These are phyloP conservation scores for Rhipidocladum racemiflorum DNA, from an alignment of 176 grass and related monocot species.

Conservation along the genomic window DNA sequence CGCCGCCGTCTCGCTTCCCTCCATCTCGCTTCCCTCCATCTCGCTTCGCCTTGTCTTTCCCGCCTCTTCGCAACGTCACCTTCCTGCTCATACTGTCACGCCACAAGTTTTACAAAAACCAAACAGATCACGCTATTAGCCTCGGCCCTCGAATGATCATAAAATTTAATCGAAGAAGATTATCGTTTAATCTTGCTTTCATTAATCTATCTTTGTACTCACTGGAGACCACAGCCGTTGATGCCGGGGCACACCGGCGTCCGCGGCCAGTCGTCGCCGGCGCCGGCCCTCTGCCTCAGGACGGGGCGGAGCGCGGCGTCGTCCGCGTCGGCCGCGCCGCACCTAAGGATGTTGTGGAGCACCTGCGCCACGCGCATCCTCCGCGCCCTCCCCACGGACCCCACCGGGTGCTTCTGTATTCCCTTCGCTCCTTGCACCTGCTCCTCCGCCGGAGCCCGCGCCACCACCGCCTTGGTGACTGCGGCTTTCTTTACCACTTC, in stretches of 20 bases:
- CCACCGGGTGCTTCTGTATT: conserved; percentile 7
- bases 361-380: conserved; percentile 35
- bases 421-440: not conserved
- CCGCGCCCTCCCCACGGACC: conserved; percentile 20
- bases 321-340: conserved; percentile 31
- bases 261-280: not conserved
- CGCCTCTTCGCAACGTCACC: conserved; percentile 24
- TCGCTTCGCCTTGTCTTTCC: conserved; percentile 28
- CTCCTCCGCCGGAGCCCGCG: not conserved
- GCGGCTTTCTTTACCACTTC: not conserved
- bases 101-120: not conserved
- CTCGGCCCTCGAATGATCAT: not conserved
- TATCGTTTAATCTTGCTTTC: not conserved
- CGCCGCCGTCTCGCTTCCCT: not conserved
- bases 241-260: conserved; percentile 48
- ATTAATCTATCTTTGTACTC: not conserved
- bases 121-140: not conserved
- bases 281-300: not conserved
- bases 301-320: conserved; percentile 36
- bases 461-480: not conserved
- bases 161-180: not conserved
- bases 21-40: conserved; percentile 4
- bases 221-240: conserved; percentile 48
- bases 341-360: conserved; percentile 50
- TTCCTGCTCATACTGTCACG: conserved; percentile 39